phyloP scores from a whole-genome alignment of 2,329 filamentous ascomycete genomes.

The Rhinocladiella similis region DNA sequence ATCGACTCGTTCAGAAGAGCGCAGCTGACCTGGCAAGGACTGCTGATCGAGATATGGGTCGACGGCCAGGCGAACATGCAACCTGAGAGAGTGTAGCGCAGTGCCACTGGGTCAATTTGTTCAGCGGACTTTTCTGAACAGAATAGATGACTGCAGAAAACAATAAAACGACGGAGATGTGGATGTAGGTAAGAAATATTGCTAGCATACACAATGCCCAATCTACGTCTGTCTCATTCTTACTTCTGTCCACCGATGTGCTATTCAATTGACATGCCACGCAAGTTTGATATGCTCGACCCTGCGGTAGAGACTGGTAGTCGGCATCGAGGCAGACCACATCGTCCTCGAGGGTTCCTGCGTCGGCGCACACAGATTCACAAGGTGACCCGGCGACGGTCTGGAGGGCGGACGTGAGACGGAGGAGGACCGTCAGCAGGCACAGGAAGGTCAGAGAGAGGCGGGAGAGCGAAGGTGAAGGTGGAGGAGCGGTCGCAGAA shows the following conservation, averaged over 20 bases:
- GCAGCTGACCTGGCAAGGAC: conserved; percentile 47
- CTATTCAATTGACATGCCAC: conserved; percentile 45
- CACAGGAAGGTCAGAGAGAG: conserved; percentile 8
- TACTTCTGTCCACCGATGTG: conserved; percentile 34
- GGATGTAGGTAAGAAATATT: too few relatives aligned
- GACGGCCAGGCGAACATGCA: conserved; percentile 46
- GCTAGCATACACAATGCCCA: conserved; percentile 46
- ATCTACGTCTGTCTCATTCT: conserved; percentile 44
- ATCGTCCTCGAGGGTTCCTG: conserved; percentile 40
- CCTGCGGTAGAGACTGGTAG: conserved; percentile 36
- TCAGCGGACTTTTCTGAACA: not conserved
- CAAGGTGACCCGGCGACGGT: conserved; percentile 28
- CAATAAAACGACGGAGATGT: not conserved
- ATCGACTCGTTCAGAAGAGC: conserved; percentile 31
- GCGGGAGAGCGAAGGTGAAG: not conserved
- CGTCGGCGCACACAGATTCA: conserved; percentile 20
- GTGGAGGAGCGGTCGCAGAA: conserved; percentile 18
- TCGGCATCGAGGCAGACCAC: conserved; percentile 43
- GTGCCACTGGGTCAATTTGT: conserved; percentile 38
- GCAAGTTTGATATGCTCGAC: conserved; percentile 41
- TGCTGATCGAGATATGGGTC: conserved; percentile 39
- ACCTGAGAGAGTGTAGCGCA: conserved; percentile 45
- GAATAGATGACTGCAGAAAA: not conserved
- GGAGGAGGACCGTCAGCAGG: conserved; percentile 18
- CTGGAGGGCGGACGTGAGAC: conserved; percentile 22